Evolutionary conservation across 2,329 filamentous ascomycete genomes (phyloP).

Genomic region (Talaromyces sp.): DNA sequence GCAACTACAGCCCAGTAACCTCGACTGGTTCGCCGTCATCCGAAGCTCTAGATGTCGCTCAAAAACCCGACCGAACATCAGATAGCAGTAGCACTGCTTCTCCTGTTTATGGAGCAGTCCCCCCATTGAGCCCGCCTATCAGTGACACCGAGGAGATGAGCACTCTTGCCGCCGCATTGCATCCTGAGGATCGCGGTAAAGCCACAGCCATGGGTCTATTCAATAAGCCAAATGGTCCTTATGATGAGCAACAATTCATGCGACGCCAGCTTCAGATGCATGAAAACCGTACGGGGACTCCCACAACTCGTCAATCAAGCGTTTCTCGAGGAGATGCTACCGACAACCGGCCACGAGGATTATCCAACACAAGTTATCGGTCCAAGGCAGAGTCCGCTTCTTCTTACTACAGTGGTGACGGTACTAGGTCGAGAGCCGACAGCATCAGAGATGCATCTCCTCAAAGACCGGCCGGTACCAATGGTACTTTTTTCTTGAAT

Average conservation of each 20-base stretch:
- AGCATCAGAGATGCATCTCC: conserved; percentile 29
- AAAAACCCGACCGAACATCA: conserved; percentile 27
- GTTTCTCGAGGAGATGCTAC: conserved; percentile 15
- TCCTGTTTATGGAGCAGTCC: conserved; percentile 36
- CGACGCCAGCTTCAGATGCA: conserved; percentile 78
- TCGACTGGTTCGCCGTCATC: conserved; percentile 35
- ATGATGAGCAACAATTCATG: conserved; percentile 79
- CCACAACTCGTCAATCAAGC: conserved; percentile 28
- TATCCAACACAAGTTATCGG: conserved; percentile 35
- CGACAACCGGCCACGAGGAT: conserved; percentile 26
- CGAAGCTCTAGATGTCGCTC: conserved; percentile 32
- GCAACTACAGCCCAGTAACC: conserved; percentile 40
- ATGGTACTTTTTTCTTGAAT: conserved; percentile 32
- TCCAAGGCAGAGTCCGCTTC: conserved; percentile 35
- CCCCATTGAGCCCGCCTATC: conserved; percentile 63
- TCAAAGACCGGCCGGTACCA: conserved; percentile 16
- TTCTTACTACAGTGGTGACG: conserved; percentile 33
- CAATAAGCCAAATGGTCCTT: conserved; percentile 68
- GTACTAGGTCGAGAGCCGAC: conserved; percentile 22
- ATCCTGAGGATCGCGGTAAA: conserved; percentile 73
- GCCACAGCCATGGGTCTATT: conserved; percentile 69
- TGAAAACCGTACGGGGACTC: conserved; percentile 62
- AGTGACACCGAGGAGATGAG: conserved; percentile 67
- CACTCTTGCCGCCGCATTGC: conserved; percentile 57
- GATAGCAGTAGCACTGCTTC: conserved; percentile 28